Conservation (phyloP, 805 yeast species). For the Kodamaea jinghongensis region DNA sequence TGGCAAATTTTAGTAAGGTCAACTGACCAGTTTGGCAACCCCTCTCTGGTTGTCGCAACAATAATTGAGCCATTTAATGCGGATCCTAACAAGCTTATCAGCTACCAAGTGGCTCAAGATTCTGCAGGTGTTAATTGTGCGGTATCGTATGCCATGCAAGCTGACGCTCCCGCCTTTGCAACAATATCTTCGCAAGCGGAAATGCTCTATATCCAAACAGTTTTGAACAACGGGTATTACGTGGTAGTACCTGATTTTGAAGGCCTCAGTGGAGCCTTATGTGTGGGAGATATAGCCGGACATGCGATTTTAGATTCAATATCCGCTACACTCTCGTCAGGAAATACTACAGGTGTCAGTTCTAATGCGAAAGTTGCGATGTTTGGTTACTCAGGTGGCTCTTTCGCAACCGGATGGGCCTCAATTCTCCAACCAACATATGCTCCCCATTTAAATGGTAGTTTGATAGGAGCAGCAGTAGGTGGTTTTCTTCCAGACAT, state of each 20-base stretch:
- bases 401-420: conserved; percentile 38
- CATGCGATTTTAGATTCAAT: conserved; percentile 29
- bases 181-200: conserved; percentile 17
- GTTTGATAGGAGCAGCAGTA: conserved; percentile 29
- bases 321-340: conserved; percentile 23
- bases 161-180: conserved; percentile 11
- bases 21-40: conserved; percentile 16
- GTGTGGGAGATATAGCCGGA: conserved; percentile 31
- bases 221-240: conserved; percentile 28
- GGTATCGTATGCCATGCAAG: conserved; percentile 19
- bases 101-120: conserved; percentile 22
- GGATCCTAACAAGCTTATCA: conserved; percentile 18
- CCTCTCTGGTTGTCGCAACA: conserved; percentile 22
- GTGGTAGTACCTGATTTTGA: conserved; percentile 35
- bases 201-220: conserved; percentile 11
- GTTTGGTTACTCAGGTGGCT: conserved; percentile 41
- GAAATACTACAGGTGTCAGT: conserved; percentile 17
- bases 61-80: conserved; percentile 23
- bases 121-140: conserved; percentile 19
- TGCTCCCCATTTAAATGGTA: conserved; percentile 28
- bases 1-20: conserved; percentile 22
- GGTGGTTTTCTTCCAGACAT: conserved; percentile 38
- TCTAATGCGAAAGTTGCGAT: conserved; percentile 19
- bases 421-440: conserved; percentile 33
- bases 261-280: conserved; percentile 29